These are phyloP conservation scores for Paramecium sexaurelia DNA, from an alignment of 73 alveolate species.

Conservation along the genomic window DNA sequence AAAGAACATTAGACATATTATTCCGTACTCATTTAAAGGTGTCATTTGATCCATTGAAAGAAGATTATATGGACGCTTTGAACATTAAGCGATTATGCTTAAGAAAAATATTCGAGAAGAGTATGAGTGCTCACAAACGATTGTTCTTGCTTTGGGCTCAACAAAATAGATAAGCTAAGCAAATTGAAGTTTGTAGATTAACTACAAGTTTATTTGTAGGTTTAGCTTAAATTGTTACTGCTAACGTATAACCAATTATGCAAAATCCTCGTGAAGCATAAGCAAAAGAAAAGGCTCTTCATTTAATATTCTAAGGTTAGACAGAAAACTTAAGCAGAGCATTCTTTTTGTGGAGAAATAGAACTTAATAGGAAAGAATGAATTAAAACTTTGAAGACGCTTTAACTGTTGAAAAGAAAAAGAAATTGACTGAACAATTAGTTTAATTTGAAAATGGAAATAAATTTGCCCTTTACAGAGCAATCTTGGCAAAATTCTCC, in stretches of 20 bases:
- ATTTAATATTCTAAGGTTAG: background rate
- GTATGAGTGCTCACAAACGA: conserved; percentile 49
- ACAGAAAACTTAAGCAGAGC: background rate
- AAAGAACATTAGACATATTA: background rate
- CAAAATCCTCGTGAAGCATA: conserved; percentile 33
- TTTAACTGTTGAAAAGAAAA: conserved; percentile 10
- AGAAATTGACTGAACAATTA: background rate
- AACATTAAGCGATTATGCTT: conserved; percentile 10
- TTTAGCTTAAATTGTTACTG: conserved; percentile 26
- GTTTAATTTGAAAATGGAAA: background rate
- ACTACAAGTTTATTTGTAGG: background rate
- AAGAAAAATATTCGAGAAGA: conserved; percentile 14
- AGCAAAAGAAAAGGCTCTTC: background rate
- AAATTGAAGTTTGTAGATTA: conserved; percentile 36
- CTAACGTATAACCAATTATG: background rate
- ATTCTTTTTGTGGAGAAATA: conserved; percentile 37
- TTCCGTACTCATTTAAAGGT: background rate
- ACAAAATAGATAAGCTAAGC: conserved; percentile 35
- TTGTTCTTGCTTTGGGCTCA: conserved; percentile 25
- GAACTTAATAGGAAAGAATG: background rate
- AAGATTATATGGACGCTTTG: conserved; percentile 8
- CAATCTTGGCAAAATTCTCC: background rate
- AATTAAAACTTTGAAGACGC: background rate
- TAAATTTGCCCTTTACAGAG: background rate
- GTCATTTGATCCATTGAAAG: conserved; percentile 52